Base-by-base conservation (phyloP, 2,329 filamentous ascomycete genomes). In the Dothiorella sarmentorum region DNA sequence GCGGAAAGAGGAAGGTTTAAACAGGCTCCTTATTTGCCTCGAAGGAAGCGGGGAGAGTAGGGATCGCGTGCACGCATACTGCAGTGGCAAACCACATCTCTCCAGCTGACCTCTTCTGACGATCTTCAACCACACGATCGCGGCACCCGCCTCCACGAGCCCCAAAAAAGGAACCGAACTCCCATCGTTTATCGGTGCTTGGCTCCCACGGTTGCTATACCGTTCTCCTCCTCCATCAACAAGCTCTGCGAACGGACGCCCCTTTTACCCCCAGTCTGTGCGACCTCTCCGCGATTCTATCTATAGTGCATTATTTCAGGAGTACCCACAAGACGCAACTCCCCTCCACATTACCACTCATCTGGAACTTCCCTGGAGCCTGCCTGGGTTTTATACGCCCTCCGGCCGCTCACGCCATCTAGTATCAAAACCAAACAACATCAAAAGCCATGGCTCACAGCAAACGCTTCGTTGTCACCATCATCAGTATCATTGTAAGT, bases 401-500 rank as follows among this genome's bases (percentile, higher is more conserved):
- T 11, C 17, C 38, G 18, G 4, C n/a, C n/a, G n/a, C n/a, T n/a
- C n/a, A n/a, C n/a, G n/a, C n/a, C n/a, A n/a, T n/a, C n/a, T n/a
- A n/a, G n/a, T n/a, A n/a, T n/a, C n/a, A n/a, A n/a, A n/a, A n/a
- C n/a, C n/a, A n/a, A n/a, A n/a, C 20, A 22, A 38, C 22, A 35
- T 20, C 29, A 31, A 24, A 13, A 37, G 24, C 51, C 22, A 58
- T 58, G 56, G 44, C 56, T 18, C 37, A 47, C 33, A 58, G 17
- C 35, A 58, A 58, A 13, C 56, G 56, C 7, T 47, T 35, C 9
- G 27, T 58, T 27, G 44, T 58, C 26, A 58, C 56, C 18, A 27
- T 38, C 7, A 15, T 59, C 45, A 59, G 57, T 31, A 31, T 59
- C 27, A 24, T 59, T 11, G 57, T 59, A 38, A 37, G 56, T 38